Evolutionary conservation across 2,329 filamentous ascomycete genomes (phyloP).

Genomic region (Alternaria postmessia): DNA sequence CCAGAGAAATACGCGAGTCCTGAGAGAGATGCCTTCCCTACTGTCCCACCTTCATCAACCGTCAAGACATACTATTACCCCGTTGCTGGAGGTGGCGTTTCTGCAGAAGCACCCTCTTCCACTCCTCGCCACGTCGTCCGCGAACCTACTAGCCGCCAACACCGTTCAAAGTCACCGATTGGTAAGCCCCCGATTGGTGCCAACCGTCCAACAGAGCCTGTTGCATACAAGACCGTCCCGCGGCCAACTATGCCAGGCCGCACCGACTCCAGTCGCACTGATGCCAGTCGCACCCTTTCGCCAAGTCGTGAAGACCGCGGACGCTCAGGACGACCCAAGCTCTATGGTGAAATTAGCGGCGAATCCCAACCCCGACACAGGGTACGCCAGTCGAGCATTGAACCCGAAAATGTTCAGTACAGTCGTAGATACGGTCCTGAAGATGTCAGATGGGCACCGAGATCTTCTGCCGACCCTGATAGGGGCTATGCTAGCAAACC

Average conservation of each 20-base stretch:
- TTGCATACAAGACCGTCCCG: constrained; percentile 19
- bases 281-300: constrained; percentile 35
- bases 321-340: constrained; percentile 25
- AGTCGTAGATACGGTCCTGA: constrained; percentile 43
- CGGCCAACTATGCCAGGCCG: constrained; percentile 28
- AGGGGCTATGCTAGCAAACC: constrained; percentile 37
- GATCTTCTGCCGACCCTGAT: constrained; percentile 32
- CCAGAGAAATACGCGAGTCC: constrained; percentile 30
- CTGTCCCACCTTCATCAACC: constrained; percentile 25
- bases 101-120: constrained; percentile 28
- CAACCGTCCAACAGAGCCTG: constrained; percentile 36
- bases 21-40: constrained; percentile 32
- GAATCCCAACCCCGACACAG: constrained; percentile 23
- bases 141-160: constrained; percentile 41
- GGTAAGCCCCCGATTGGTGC: constrained; percentile 44
- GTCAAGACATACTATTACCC: constrained; percentile 41
- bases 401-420: constrained; percentile 44
- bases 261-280: constrained; percentile 35
- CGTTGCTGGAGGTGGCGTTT: constrained; percentile 34
- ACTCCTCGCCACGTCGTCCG: constrained; percentile 44
- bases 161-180: constrained; percentile 42
- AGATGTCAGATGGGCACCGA: constrained; percentile 46
- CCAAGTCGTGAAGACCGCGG: constrained; percentile 38
- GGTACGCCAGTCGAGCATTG: constrained; percentile 41
- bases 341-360: constrained; percentile 38